Evolutionary conservation across 805 yeast species (phyloP), one percentile per base, ranked within the genome.

Genomic region (Candida corydali): DNA sequence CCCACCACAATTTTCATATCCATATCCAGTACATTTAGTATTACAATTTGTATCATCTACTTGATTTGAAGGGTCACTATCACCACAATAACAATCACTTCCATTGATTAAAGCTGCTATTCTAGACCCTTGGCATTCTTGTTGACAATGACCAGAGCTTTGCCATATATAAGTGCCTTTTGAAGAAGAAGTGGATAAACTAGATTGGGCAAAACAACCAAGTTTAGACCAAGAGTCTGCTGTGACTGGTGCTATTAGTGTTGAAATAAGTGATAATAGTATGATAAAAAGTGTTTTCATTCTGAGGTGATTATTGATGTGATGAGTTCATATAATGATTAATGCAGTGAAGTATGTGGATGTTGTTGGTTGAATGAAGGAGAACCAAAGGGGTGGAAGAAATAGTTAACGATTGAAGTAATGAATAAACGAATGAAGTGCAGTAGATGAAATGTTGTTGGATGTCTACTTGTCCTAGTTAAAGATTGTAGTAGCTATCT

Each of bases 151-250:
- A 6, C 72, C 63, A 12, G 78, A 71, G 7, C 87, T 70, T 59
- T 84, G 89, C 52, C 62, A 82, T 1, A 56, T 60, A 54, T 73
- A 75, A 3, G 67, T 49, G 20, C 82, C 85, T 42, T 63, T 54
- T 38, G 49, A 53, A n/a, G 53, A 26, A 8, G 34, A 20, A 1
- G 40, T 38, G 9, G 34, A 23, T 2, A 43, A 28, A 5, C 16
- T 20, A 2, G 44, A 40, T 20, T 26, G 23, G 2, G 34, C 19
- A 36, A 27, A 43, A 29, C 47, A 43, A 25, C 47, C 47, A 12
- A 35, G 11, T 22, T 16, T 14, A 9, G 42, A 27, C 42, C 44
- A 43, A 8, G 33, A 15, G 24, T 40, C 43, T n/a, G 29, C 34
- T n/a, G 11, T 17, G n/a, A 25, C 24, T 3, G 23, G 3, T 3